Evolutionary conservation across 345 rosid genomes (phyloP), one percentile per base, ranked within the genome.

Genomic region (Populus deltoides): DNA sequence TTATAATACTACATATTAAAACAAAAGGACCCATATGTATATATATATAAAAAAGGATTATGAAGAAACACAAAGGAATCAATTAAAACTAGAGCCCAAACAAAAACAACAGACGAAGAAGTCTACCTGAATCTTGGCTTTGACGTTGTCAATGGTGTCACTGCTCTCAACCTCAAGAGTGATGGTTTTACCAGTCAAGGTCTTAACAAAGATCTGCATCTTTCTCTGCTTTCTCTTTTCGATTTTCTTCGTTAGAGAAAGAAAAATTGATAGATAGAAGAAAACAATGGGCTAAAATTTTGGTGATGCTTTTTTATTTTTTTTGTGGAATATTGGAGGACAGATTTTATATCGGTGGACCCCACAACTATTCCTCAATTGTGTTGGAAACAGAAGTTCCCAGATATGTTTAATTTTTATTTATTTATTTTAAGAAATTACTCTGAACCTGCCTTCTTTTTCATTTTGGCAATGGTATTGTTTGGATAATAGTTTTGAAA

Each of bases 111-210:
- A 29, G 24, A 6, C 7, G 1, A 31, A 66, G 2, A 39, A 13
- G 0, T n/a, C 35, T 33, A 74, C 82, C 82, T 79, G 78, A 74
- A 79, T 79, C 69, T 79, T 74, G 16, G 82, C 74, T 45, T 79
- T 79, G 38, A 79, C 69, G 49, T 79, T 79, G 70, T 79, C 82
- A 36, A 74, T 74, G 63, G 82, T 79, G 62, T 79, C 82, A 25
- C 78, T 79, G 53, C 82, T 79, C 73, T 79, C 82, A 16, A 79
- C 78, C 65, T 79, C 82, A 45, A 79, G 82, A 59, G 82, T 74
- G 62, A 79, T 73, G 57, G 82, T 79, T 67, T 68, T 73, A 31
- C 82, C 82, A 2, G 74, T 74, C 12, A 79, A 59, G 25, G 78
- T 79, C 68, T 73, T 74, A 38, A 74, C 78, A 43, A 79, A 79